These are phyloP conservation scores for Quillaja saponaria DNA, from an alignment of 306 rosid genomes.

Conservation along the genomic window DNA sequence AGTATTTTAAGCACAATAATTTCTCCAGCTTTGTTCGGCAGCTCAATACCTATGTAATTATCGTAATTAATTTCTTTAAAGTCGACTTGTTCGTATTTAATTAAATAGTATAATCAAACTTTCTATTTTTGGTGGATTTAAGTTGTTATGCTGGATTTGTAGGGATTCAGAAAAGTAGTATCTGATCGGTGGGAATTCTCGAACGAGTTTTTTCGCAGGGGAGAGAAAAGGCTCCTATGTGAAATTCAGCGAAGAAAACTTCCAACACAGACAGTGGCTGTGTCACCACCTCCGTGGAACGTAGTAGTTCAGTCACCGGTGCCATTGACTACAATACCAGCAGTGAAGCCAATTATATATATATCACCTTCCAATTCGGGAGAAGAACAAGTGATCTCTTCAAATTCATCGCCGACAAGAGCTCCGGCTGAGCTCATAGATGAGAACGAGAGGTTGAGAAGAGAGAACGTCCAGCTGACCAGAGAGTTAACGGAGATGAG, in stretches of 20 bases:
- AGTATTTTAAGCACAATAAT: conserved; percentile 85
- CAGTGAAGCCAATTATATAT: conserved; percentile 33
- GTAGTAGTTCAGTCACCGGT: conserved; percentile 24
- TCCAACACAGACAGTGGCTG: conserved; percentile 16
- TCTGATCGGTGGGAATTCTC: conserved; percentile 95
- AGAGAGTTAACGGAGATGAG: conserved; percentile 75
- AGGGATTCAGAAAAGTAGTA: conserved; percentile 86
- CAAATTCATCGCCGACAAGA: conserved; percentile 55
- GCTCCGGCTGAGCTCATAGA: conserved; percentile 65
- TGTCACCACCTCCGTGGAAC: background rate
- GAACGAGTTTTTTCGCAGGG: conserved; percentile 70
- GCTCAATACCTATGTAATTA: conserved; percentile 83
- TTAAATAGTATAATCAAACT: too few species aligned
- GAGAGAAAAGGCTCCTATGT: conserved; percentile 63
- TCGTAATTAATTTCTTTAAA: too few species aligned
- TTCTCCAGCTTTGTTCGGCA: conserved; percentile 96
- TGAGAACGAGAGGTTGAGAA: conserved; percentile 81
- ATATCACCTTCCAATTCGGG: conserved; percentile 65
- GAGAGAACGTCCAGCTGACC: conserved; percentile 60
- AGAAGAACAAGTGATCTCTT: conserved; percentile 70
- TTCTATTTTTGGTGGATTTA: background rate
- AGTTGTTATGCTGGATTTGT: background rate
- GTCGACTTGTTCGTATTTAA: too few species aligned
- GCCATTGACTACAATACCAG: conserved; percentile 32
- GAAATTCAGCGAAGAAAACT: conserved; percentile 85